These are phyloP conservation scores for Spathaspora gorwiae DNA, from an alignment of 805 yeast species.

Conservation along the genomic window DNA sequence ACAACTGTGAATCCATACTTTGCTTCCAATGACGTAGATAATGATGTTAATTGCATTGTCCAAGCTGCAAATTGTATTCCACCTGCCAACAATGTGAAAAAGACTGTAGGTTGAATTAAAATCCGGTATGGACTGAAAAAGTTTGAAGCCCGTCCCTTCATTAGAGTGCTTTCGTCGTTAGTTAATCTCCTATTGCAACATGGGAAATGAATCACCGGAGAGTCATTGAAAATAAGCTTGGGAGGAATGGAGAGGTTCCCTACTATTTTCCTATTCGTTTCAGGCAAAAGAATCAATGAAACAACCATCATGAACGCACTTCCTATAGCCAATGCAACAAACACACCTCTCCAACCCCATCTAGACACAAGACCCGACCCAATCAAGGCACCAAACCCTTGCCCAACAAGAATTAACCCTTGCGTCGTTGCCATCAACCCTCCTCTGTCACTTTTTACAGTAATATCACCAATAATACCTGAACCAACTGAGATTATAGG, in stretches of 20 bases:
- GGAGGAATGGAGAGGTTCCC: slow-evolving; percentile 70
- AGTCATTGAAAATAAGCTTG: slow-evolving; percentile 25
- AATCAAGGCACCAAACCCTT: slow-evolving; percentile 71
- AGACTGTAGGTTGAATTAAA: slow-evolving; percentile 38
- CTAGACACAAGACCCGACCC: slow-evolving; percentile 38
- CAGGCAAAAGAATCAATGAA: slow-evolving; percentile 46
- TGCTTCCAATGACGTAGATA: slow-evolving; percentile 48
- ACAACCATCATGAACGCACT: slow-evolving; percentile 42
- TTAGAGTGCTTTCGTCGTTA: slow-evolving; percentile 26
- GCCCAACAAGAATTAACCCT: slow-evolving; percentile 64
- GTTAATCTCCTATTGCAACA: slow-evolving; percentile 17
- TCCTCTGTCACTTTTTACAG: slow-evolving; percentile 63
- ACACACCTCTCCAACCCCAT: slow-evolving; percentile 63
- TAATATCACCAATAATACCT: slow-evolving; percentile 68
- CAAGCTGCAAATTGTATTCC: slow-evolving; percentile 61
- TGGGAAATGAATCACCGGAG: slow-evolving; percentile 37
- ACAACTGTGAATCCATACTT: slow-evolving; percentile 47
- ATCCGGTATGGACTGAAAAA: slow-evolving; percentile 35
- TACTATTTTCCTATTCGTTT: slow-evolving; percentile 63
- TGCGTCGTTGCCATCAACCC: slow-evolving; percentile 55
- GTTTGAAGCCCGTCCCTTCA: slow-evolving; percentile 7
- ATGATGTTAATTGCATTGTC: slow-evolving; percentile 59
- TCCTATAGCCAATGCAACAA: slow-evolving; percentile 66
- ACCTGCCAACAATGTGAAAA: slow-evolving; percentile 47
- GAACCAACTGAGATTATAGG: slow-evolving; percentile 64